Evolutionary conservation across 2,329 filamentous ascomycete genomes (phyloP).

Genomic region (Fusarium robinianum): DNA sequence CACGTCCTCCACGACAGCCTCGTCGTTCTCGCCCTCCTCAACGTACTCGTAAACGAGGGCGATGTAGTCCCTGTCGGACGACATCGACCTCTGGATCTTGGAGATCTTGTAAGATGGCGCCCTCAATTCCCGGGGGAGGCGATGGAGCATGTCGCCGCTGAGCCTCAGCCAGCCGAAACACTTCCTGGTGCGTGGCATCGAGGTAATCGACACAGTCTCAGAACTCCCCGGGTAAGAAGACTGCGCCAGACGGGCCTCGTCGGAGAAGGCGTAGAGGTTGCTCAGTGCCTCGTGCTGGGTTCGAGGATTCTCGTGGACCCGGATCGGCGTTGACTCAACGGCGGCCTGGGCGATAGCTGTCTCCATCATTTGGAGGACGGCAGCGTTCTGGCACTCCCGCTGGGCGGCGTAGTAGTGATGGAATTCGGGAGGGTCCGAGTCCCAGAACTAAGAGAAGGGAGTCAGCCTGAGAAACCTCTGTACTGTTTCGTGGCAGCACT

Average conservation of each 20-base stretch:
- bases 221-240: not conserved
- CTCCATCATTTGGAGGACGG: conserved; percentile 6
- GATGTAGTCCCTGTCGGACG: not conserved
- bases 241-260: not conserved
- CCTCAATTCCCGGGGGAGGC: not conserved
- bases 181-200: conserved; percentile 2
- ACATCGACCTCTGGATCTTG: not conserved
- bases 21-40: conserved; percentile 1
- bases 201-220: not conserved
- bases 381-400: conserved; percentile 1
- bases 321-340: not conserved
- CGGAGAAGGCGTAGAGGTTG: conserved; percentile 3
- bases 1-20: not conserved
- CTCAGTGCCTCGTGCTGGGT: conserved; percentile 1
- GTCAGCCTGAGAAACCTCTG: not conserved
- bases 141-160: not conserved
- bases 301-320: not conserved
- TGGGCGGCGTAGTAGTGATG: conserved; percentile 4
- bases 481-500: not conserved
- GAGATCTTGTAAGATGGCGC: not conserved
- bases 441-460: conserved; percentile 4
- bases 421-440: not conserved
- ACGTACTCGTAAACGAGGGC: conserved; percentile 3
- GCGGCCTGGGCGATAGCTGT: not conserved
- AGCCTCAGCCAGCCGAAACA: conserved; percentile 2